phyloP scores from a whole-genome alignment of 2,329 filamentous ascomycete genomes.

The Curvularia lunata region DNA sequence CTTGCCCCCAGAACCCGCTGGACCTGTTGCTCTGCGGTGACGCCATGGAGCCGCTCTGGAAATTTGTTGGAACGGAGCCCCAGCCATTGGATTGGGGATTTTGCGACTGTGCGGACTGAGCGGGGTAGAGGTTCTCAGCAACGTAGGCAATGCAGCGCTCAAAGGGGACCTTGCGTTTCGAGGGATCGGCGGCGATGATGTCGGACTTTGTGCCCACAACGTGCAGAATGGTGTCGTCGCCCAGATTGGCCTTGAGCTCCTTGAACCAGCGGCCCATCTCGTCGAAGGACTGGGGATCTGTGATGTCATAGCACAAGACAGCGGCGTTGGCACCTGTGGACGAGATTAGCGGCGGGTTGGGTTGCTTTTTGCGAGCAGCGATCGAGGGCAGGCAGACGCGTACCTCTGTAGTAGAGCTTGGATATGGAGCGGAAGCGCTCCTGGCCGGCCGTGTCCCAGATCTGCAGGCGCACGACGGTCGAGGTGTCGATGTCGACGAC shows the following conservation, averaged over 20 bases:
- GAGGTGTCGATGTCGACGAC: slow-evolving; percentile 80
- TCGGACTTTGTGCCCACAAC: slow-evolving; percentile 85
- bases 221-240: slow-evolving; percentile 81
- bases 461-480: slow-evolving; percentile 87
- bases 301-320: slow-evolving; percentile 94
- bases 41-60: slow-evolving; percentile 51
- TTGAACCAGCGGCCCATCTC: slow-evolving; percentile 93
- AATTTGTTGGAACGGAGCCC: slow-evolving; percentile 46
- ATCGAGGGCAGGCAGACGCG: slow-evolving; percentile 8
- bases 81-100: slow-evolving; percentile 31
- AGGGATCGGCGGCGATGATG: slow-evolving; percentile 83
- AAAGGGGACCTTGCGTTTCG: slow-evolving; percentile 82
- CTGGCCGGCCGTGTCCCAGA: slow-evolving; percentile 96
- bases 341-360: slow-evolving; percentile 2
- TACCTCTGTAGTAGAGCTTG: slow-evolving; percentile 84
- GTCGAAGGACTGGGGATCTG: slow-evolving; percentile 80
- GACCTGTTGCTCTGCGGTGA: slow-evolving; percentile 60
- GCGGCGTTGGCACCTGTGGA: slow-evolving; percentile 80
- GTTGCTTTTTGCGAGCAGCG: neutral
- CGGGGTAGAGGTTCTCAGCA: slow-evolving; percentile 84
- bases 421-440: slow-evolving; percentile 95
- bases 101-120: slow-evolving; percentile 50
- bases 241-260: slow-evolving; percentile 80
- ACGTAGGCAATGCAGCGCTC: slow-evolving; percentile 96
- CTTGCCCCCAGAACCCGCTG: slow-evolving; percentile 86